Percentiles rank a stretch among this genome's conserved stretches.
Conservation (phyloP, 768 basidiomycete species). For the Leccinum boreale region DNA sequence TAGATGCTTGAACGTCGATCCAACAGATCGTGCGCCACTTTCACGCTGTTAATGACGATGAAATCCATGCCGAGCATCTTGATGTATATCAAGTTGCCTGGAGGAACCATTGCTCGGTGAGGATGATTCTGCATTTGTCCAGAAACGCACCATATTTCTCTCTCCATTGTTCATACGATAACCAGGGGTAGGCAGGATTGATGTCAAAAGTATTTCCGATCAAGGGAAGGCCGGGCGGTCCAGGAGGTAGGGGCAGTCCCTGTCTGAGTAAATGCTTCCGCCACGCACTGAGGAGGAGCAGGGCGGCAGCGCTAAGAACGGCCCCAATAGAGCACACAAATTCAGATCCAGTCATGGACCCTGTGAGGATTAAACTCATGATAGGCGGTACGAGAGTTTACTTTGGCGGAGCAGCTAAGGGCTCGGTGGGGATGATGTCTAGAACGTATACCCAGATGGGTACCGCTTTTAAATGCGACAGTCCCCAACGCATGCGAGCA, state of each 20-base stretch:
- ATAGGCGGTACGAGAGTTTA: not conserved
- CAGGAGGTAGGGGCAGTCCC: slow-evolving; percentile 41
- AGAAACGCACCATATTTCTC: slow-evolving; percentile 27
- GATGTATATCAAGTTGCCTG: slow-evolving; percentile 24
- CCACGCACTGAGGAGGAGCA: slow-evolving; percentile 14
- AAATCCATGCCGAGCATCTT: slow-evolving; percentile 28
- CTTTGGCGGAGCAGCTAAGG: not conserved
- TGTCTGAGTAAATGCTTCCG: slow-evolving; percentile 7
- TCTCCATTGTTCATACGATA: slow-evolving; percentile 34
- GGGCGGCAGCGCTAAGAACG: not conserved
- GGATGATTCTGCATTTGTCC: not conserved
- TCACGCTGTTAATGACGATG: slow-evolving; percentile 22
- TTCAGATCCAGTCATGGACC: not conserved
- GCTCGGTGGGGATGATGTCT: not conserved
- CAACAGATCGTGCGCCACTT: slow-evolving; percentile 21
- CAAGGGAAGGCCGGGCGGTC: slow-evolving; percentile 45
- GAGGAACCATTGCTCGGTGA: not conserved
- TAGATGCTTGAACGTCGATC: slow-evolving; percentile 26
- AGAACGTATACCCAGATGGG: too few species aligned
- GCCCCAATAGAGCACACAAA: slow-evolving; percentile 3
- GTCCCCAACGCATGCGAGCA: too few species aligned
- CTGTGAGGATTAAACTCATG: not conserved
- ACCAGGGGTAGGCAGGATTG: slow-evolving; percentile 25
- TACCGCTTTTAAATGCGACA: too few species aligned
- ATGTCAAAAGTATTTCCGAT: slow-evolving; percentile 24